Evolutionary conservation across 2,329 filamentous ascomycete genomes (phyloP).

Genomic region (Hortaea sp.): DNA sequence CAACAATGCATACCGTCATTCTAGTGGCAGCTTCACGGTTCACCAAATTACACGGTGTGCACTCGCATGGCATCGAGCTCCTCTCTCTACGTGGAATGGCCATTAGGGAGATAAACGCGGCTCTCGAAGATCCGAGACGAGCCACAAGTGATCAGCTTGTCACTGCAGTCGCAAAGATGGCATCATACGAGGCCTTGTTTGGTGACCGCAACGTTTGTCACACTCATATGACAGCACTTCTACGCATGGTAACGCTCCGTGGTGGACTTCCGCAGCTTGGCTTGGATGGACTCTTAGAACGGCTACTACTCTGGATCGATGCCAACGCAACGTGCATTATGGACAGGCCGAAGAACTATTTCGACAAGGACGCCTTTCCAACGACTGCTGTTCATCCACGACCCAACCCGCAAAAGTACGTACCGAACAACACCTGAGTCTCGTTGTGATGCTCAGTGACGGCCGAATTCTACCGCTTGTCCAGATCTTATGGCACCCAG

Average conservation of each 20-base stretch:
- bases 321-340: slow-evolving; percentile 19
- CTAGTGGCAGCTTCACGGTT: slow-evolving; percentile 34
- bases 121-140: slow-evolving; percentile 23
- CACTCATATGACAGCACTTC: slow-evolving; percentile 40
- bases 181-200: slow-evolving; percentile 44
- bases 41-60: slow-evolving; percentile 21
- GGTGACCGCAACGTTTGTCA: slow-evolving; percentile 33
- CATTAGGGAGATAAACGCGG: slow-evolving; percentile 34
- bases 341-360: slow-evolving; percentile 15
- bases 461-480: too few relatives aligned
- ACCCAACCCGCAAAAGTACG: slow-evolving; percentile 11
- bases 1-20: slow-evolving; percentile 33
- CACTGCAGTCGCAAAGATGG: slow-evolving; percentile 42
- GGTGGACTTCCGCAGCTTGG: slow-evolving; percentile 37
- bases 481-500: too few relatives aligned
- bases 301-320: slow-evolving; percentile 42
- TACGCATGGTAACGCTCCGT: slow-evolving; percentile 33
- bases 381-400: slow-evolving; percentile 10
- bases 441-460: too few relatives aligned
- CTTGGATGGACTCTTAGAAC: slow-evolving; percentile 35
- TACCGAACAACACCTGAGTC: background rate
- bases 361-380: slow-evolving; percentile 14
- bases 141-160: slow-evolving; percentile 34
- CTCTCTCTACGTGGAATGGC: slow-evolving; percentile 36
- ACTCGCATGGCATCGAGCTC: slow-evolving; percentile 26